A percentile compares a stretch with the other conserved stretches of the same genome.
Evolutionary conservation across 108 stramenopile species (phyloP).

Genomic region (Cyclotella kingstonii): DNA sequence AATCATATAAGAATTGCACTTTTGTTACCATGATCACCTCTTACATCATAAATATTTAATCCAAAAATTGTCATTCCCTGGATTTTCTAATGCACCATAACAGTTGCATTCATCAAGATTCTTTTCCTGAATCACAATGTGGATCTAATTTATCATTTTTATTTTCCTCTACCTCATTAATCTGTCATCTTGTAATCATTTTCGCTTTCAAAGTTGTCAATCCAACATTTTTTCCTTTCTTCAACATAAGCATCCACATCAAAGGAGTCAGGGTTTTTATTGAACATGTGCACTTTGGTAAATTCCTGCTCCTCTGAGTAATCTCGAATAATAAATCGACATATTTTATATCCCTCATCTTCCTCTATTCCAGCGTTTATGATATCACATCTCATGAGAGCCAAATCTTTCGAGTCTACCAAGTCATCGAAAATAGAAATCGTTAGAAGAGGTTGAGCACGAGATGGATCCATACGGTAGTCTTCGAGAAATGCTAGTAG

Average conservation of each 20-base stretch:
- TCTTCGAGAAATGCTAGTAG: conserved; percentile 81
- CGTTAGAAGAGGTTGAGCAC: conserved; percentile 75
- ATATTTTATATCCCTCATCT: conserved; percentile 65
- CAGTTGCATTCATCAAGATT: too few species aligned
- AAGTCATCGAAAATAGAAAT: conserved; percentile 80
- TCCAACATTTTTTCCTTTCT: conserved; percentile 63
- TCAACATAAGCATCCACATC: conserved; percentile 72
- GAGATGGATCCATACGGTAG: conserved; percentile 80
- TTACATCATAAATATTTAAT: too few species aligned
- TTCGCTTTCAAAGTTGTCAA: too few species aligned
- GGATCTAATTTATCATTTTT: too few species aligned
- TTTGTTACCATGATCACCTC: too few species aligned
- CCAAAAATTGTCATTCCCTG: too few species aligned
- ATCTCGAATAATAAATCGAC: conserved; percentile 50
- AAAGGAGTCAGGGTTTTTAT: conserved; percentile 67
- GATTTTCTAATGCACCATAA: too few species aligned
- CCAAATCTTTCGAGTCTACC: conserved; percentile 54
- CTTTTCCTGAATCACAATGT: too few species aligned
- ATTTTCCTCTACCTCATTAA: too few species aligned
- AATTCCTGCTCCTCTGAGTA: conserved; percentile 64
- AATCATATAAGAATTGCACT: too few species aligned
- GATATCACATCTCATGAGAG: conserved; percentile 73
- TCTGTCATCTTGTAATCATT: too few species aligned
- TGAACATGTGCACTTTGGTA: conserved; percentile 63
- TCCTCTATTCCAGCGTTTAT: conserved; percentile 72